phyloP scores from a whole-genome alignment of 441 rosid genomes.

The Populus tomentosa region DNA sequence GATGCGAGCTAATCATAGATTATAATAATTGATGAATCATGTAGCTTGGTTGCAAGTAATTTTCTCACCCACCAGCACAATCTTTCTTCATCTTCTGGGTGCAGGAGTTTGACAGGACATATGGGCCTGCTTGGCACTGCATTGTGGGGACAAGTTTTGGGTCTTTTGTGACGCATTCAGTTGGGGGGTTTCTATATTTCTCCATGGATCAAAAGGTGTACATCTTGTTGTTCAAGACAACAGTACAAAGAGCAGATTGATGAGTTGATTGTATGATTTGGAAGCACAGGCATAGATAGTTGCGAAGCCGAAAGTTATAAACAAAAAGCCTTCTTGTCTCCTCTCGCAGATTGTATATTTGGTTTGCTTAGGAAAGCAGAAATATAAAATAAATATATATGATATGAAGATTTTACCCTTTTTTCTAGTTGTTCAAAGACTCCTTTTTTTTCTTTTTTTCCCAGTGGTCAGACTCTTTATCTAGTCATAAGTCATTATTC shows the following conservation, averaged over 20 bases:
- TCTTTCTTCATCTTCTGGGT: neutral
- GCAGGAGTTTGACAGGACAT: slow-evolving; percentile 56
- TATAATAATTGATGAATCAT: neutral
- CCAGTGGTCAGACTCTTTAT: too few species aligned
- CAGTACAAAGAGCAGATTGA: slow-evolving; percentile 61
- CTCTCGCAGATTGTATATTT: too few species aligned
- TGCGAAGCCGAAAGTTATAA: neutral
- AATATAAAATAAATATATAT: too few species aligned
- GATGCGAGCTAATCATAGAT: neutral
- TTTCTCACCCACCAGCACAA: neutral
- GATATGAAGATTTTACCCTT: too few species aligned
- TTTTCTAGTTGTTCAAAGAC: too few species aligned
- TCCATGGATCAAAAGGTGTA: slow-evolving; percentile 49
- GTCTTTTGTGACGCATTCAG: slow-evolving; percentile 56
- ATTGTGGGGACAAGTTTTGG: slow-evolving; percentile 59
- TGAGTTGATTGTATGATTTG: slow-evolving; percentile 6
- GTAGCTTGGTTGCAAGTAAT: slow-evolving; percentile 4
- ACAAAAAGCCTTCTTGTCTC: too few species aligned
- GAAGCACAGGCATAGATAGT: slow-evolving; percentile 17
- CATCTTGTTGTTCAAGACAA: slow-evolving; percentile 53
- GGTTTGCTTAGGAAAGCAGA: too few species aligned
- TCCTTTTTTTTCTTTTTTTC: too few species aligned
- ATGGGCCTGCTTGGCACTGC: slow-evolving; percentile 65
- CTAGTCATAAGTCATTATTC: too few species aligned
- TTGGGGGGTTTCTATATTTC: slow-evolving; percentile 55